Conservation (phyloP, 768 basidiomycete genomes). For the Obba rivulosa region DNA sequence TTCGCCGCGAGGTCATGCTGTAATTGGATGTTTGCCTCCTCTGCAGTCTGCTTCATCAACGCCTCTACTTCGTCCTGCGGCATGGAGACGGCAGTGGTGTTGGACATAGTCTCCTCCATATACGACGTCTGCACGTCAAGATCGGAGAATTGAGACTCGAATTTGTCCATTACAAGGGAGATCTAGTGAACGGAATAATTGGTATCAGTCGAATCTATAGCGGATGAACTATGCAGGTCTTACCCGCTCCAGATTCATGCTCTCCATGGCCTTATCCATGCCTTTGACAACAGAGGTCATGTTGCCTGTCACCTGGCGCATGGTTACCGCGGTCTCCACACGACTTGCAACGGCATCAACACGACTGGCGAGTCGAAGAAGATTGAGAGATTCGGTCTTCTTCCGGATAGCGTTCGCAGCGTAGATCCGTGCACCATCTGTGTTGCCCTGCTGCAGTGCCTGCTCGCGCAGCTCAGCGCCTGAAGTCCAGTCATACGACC, state of each 20-base stretch:
- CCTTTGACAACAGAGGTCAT: constrained; percentile 96
- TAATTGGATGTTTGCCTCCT: constrained; percentile 93
- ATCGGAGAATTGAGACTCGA: constrained; percentile 93
- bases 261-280: constrained; percentile 99
- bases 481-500: not conserved
- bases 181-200: constrained; percentile 49
- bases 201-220: not conserved
- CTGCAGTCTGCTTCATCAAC: constrained; percentile 89
- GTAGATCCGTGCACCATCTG: constrained; percentile 95
- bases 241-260: constrained; percentile 97
- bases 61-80: constrained; percentile 97
- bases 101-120: constrained; percentile 96
- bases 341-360: constrained; percentile 96
- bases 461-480: constrained; percentile 27
- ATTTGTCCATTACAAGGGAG: constrained; percentile 98
- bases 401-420: constrained; percentile 98
- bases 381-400: constrained; percentile 91
- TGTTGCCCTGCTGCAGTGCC: constrained; percentile 96
- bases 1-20: constrained; percentile 82
- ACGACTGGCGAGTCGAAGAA: constrained; percentile 83
- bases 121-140: constrained; percentile 97
- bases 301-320: constrained; percentile 93
- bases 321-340: constrained; percentile 97
- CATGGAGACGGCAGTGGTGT: constrained; percentile 87
- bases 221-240: constrained; percentile 17